Conservation (phyloP, 2,329 filamentous ascomycete genomes). For the Aspergillus aculeatinus region DNA sequence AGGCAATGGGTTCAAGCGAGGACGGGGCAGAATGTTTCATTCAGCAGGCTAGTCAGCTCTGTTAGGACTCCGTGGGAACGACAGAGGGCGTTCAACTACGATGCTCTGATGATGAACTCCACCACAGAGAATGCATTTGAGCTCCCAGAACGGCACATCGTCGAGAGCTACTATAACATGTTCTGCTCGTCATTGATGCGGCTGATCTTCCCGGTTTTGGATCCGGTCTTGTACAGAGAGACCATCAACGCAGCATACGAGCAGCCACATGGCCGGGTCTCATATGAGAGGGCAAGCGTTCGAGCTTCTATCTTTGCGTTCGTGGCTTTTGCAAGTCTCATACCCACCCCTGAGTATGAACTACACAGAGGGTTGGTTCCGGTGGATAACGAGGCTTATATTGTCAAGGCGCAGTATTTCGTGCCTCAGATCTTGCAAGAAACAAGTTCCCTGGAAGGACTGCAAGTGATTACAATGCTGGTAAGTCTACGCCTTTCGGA, state of each 20-base stretch:
- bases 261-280: conserved; percentile 15
- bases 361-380: conserved; percentile 2
- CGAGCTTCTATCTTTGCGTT: conserved; percentile 54
- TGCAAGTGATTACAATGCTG: conserved; percentile 51
- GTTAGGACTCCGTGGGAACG: conserved; percentile 37
- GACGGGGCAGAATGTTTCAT: conserved; percentile 42
- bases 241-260: conserved; percentile 50
- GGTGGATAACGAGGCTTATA: conserved; percentile 45
- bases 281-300: conserved; percentile 33
- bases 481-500: conserved; percentile 36
- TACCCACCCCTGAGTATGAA: conserved; percentile 22
- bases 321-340: conserved; percentile 38
- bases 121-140: conserved; percentile 24
- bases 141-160: conserved; percentile 37
- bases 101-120: conserved; percentile 21
- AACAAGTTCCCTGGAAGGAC: conserved; percentile 41
- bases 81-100: conserved; percentile 26
- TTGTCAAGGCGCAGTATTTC: conserved; percentile 44
- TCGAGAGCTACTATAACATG: conserved; percentile 34
- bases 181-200: conserved; percentile 40
- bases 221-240: conserved; percentile 47
- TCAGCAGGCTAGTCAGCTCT: conserved; percentile 29
- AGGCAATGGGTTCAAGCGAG: conserved; percentile 50
- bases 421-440: conserved; percentile 47
- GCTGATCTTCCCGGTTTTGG: conserved; percentile 52